Base-by-base conservation (phyloP, 176 grass and related monocot species). In the Musa beccarii region DNA sequence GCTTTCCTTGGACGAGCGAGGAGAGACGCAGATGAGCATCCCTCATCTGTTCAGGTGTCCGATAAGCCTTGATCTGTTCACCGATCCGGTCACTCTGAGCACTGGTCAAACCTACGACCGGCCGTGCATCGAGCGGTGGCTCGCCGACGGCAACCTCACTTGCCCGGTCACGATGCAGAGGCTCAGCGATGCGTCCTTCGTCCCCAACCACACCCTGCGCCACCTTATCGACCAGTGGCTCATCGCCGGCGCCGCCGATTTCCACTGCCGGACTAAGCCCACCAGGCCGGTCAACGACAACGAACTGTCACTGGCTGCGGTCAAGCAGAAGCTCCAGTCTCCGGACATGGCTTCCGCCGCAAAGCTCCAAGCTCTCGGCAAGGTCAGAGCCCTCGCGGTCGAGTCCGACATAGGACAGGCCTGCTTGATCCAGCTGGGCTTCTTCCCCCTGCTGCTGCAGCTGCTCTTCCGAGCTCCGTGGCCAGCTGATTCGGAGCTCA, bases 141-240 rank as follows among this genome's bases (percentile, higher is more conserved):
- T 98, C 20, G 86, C 86, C 79, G 90, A 81, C 26, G 95, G 95
- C 57, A 81, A 98, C 86, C 86, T 87, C 64, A 91, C 90, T 4
- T 98, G 90, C 81, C 95, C 95, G 22, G 95, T 98, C 79, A 98
- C 90, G 87, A 98, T 98, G 95, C 95, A 93, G 81, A 68, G 68
- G 34, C 83, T 98, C 75, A 82, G 72, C 5, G 90, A 93, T 84
- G 70, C 86, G 20, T 59, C 85, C 54, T 81, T 93, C 66, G 86
- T 93, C 70, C 95, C 94, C 5, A 98, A 98, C 82, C 88, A 87
- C 83, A 91, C 90, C 24, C 84, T 98, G 3, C 84, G 90, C 75
- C 95, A 93, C 70, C 86, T 93, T 65, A 94, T 98, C 64, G 90
- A 98, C 52, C 80, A 75, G 59, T 98, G 95, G 95, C 54, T 80